These are phyloP conservation scores for Kwoniella pini DNA, from an alignment of 768 basidiomycete genomes.

Conservation along the genomic window DNA sequence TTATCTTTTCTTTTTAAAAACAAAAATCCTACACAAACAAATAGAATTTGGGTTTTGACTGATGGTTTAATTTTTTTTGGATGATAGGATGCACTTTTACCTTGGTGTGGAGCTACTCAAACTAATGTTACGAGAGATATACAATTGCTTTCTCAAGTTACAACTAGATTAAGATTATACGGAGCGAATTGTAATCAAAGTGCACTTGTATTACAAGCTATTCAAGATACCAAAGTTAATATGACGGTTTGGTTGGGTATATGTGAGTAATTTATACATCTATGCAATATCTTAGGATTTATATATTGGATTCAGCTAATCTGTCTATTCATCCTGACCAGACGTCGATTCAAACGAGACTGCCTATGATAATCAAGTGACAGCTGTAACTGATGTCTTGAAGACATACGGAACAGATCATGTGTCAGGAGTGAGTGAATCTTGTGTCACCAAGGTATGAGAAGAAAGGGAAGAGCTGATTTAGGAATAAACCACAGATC, in stretches of 20 bases:
- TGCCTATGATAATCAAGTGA: conserved; percentile 73
- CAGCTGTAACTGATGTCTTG: conserved; percentile 67
- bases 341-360: conserved; percentile 63
- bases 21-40: neutral
- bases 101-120: conserved; percentile 45
- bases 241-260: conserved; percentile 66
- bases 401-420: conserved; percentile 73
- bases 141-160: conserved; percentile 81
- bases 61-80: neutral
- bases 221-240: conserved; percentile 83
- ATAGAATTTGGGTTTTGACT: neutral
- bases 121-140: conserved; percentile 52
- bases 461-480: too few species aligned
- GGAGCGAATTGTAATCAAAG: conserved; percentile 63
- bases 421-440: conserved; percentile 62
- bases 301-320: conserved; percentile 1
- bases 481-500: too few species aligned
- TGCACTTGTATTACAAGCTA: conserved; percentile 70
- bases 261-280: conserved; percentile 30
- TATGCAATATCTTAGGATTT: neutral
- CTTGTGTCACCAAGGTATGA: too few species aligned
- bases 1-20: neutral
- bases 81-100: conserved; percentile 28
- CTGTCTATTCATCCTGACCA: conserved; percentile 11
- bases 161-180: conserved; percentile 65